These are phyloP conservation scores for Alternaria tenuissima DNA, from an alignment of 2,329 filamentous ascomycete genomes.

Conservation along the genomic window DNA sequence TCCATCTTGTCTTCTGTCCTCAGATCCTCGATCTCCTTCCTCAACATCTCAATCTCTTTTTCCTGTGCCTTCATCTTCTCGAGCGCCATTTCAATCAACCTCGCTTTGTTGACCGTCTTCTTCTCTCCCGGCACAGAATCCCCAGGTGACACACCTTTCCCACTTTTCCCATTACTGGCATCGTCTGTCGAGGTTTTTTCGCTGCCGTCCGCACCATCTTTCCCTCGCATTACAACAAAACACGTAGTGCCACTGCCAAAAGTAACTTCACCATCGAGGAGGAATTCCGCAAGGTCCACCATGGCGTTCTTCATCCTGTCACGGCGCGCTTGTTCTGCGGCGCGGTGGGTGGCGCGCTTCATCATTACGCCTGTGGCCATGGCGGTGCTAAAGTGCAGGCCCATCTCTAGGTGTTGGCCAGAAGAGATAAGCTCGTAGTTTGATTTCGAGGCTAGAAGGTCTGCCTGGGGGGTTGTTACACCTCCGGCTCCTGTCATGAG, in stretches of 20 bases:
- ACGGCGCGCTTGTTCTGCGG: constrained; percentile 43
- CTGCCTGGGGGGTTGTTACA: constrained; percentile 38
- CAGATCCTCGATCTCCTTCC: constrained; percentile 35
- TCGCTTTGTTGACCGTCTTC: constrained; percentile 42
- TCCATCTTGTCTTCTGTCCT: constrained; percentile 34
- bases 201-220: constrained; percentile 15
- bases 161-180: constrained; percentile 7
- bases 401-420: constrained; percentile 43
- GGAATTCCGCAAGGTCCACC: constrained; percentile 40
- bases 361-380: constrained; percentile 47
- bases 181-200: neutral
- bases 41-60: constrained; percentile 38
- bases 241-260: constrained; percentile 43
- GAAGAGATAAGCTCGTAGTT: constrained; percentile 44
- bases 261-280: constrained; percentile 43
- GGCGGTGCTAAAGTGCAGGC: constrained; percentile 42
- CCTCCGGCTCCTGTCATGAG: constrained; percentile 28
- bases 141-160: neutral
- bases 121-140: constrained; percentile 27
- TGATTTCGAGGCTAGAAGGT: constrained; percentile 39
- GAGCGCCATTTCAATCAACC: constrained; percentile 42
- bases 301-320: constrained; percentile 45
- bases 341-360: constrained; percentile 43
- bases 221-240: constrained; percentile 39
- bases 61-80: constrained; percentile 44